Evolutionary conservation across 2,329 filamentous ascomycete species (phyloP).

Genomic region (Aspergillus pseudonomiae): DNA sequence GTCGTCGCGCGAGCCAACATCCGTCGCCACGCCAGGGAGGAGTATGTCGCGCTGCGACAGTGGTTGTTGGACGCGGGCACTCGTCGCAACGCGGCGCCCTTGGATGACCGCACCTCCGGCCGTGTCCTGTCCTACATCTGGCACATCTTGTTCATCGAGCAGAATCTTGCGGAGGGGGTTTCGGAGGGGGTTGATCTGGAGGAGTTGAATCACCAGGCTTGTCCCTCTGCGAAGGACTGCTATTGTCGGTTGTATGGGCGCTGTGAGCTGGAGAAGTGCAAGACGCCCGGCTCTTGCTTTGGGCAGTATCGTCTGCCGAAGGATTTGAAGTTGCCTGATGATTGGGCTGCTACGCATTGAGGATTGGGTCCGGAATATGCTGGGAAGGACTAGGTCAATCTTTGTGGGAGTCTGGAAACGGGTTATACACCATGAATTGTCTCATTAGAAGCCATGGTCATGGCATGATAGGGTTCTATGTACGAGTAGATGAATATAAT

Average conservation of each 20-base stretch:
- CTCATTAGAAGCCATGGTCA: neutral
- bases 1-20: constrained; percentile 54
- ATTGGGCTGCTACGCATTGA: constrained; percentile 36
- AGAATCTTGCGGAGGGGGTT: constrained; percentile 7
- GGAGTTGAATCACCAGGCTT: constrained; percentile 40
- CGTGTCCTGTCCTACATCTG: constrained; percentile 54
- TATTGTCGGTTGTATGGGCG: constrained; percentile 50
- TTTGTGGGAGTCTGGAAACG: fast-evolving
- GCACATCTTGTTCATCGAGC: constrained; percentile 52
- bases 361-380: neutral
- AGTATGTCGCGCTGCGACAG: constrained; percentile 57
- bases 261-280: constrained; percentile 39
- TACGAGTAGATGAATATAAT: neutral
- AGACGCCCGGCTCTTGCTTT: constrained; percentile 35
- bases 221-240: constrained; percentile 45
- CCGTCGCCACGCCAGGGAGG: constrained; percentile 52
- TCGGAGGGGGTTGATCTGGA: constrained; percentile 35
- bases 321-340: constrained; percentile 40
- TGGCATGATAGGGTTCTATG: neutral
- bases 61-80: constrained; percentile 53
- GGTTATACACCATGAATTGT: neutral
- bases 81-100: constrained; percentile 36
- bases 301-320: constrained; percentile 46
- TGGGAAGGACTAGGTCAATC: no score
- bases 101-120: constrained; percentile 48